A percentile compares a stretch with the other conserved stretches of the same genome.
phyloP scores from a whole-genome alignment of 768 basidiomycete species.

The Lentinula guzmanii region DNA sequence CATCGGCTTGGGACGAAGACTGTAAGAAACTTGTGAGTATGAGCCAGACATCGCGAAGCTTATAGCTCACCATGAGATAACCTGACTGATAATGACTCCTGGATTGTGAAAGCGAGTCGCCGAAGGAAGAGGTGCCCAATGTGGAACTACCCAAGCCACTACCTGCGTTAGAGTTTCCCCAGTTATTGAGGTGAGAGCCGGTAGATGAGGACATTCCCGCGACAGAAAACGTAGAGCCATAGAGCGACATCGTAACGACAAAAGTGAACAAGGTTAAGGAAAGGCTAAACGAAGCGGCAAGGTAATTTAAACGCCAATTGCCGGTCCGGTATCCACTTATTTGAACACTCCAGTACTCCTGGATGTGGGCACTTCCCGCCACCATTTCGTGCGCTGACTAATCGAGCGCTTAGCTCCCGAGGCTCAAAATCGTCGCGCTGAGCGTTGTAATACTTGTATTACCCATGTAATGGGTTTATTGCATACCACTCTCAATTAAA shows the following conservation, averaged over 20 bases:
- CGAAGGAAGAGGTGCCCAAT: conserved; percentile 37
- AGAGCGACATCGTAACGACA: not conserved
- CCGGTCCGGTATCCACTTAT: too few relatives aligned
- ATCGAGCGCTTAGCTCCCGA: too few relatives aligned
- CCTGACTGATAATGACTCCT: conserved; percentile 77
- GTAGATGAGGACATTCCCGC: conserved; percentile 56
- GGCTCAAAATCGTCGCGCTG: too few relatives aligned
- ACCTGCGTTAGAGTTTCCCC: conserved; percentile 43
- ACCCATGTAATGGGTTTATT: too few relatives aligned
- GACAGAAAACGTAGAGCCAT: conserved; percentile 35
- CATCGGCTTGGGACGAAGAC: conserved; percentile 62
- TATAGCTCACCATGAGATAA: conserved; percentile 64
- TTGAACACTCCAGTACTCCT: too few relatives aligned
- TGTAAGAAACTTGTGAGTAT: conserved; percentile 16
- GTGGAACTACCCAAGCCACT: conserved; percentile 25
- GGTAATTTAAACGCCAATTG: too few relatives aligned
- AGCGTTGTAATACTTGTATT: too few relatives aligned
- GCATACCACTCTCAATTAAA: too few relatives aligned
- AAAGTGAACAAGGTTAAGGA: too few relatives aligned
- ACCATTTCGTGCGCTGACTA: too few relatives aligned
- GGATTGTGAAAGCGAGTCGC: conserved; percentile 66
- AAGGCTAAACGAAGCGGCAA: too few relatives aligned
- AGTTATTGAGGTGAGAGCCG: conserved; percentile 39
- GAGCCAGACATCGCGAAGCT: not conserved
- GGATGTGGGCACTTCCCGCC: too few relatives aligned